Percentiles rank a stretch among this genome's conserved stretches.
phyloP scores from a whole-genome alignment of 768 basidiomycete species.

The Trametes cingulata region DNA sequence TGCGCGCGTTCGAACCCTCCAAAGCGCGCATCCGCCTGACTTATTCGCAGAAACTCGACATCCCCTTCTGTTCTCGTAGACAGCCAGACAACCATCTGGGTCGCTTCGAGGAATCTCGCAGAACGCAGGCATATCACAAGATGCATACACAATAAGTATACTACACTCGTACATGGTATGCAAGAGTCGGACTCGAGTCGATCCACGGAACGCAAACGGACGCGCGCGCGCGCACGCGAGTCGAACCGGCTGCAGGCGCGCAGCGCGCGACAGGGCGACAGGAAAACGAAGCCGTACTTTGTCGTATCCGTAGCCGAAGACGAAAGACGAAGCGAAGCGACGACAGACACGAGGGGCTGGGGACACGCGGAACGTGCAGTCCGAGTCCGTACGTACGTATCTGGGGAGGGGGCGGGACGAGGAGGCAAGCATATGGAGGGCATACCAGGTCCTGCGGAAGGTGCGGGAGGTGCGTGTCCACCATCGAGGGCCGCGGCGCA shows the following conservation, averaged over 20 bases:
- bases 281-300: not conserved
- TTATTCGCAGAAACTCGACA: too few species aligned
- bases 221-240: too few species aligned
- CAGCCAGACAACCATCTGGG: too few species aligned
- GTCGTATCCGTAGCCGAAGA: not conserved
- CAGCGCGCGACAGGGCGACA: not conserved
- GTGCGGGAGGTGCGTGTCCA: too few species aligned
- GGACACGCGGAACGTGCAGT: not conserved
- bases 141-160: slow-evolving; percentile 10
- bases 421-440: slow-evolving; percentile 1
- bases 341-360: not conserved
- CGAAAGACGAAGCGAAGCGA: not conserved
- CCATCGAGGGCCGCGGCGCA: too few species aligned
- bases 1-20: not conserved
- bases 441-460: slow-evolving; percentile 2
- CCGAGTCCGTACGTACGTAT: not conserved
- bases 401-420: not conserved
- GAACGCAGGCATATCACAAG: not conserved
- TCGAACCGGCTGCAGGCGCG: slow-evolving; percentile 1
- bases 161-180: slow-evolving; percentile 16
- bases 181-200: slow-evolving; percentile 1
- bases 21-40: too few species aligned
- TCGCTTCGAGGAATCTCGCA: too few species aligned
- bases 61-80: not conserved
- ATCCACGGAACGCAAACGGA: not conserved